phyloP scores from a whole-genome alignment of 2,329 filamentous ascomycete genomes.

The Neonectria neomacrospora region DNA sequence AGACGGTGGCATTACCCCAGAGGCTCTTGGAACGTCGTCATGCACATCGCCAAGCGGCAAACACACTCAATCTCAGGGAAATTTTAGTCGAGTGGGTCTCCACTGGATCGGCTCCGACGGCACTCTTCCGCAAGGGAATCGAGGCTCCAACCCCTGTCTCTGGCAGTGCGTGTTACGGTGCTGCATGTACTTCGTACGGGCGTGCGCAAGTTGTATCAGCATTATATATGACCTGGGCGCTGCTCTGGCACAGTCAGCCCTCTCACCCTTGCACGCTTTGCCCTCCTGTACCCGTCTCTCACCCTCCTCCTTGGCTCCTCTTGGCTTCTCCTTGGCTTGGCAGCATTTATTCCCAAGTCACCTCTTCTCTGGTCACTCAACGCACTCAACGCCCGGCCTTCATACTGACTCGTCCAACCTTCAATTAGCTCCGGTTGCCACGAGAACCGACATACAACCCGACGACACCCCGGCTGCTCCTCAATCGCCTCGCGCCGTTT shows the following conservation, averaged over 20 bases:
- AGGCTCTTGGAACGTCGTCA: constrained; percentile 38
- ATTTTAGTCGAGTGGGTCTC: constrained; percentile 46
- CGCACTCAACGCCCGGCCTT: background rate
- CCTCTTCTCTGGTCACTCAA: constrained; percentile 7
- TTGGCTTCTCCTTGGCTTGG: background rate
- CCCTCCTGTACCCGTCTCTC: constrained; percentile 1
- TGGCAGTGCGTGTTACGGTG: constrained; percentile 40
- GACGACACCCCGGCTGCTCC: constrained; percentile 22
- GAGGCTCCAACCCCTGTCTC: constrained; percentile 43
- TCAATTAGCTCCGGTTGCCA: constrained; percentile 29
- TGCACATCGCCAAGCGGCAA: constrained; percentile 49
- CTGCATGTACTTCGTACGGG: constrained; percentile 29
- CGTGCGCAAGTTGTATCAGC: constrained; percentile 37
- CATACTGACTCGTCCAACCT: constrained; percentile 27
- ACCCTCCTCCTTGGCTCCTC: constrained; percentile 9
- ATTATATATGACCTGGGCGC: constrained; percentile 42
- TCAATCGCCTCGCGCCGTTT: constrained; percentile 28
- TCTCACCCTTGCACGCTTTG: constrained; percentile 13
- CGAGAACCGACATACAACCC: constrained; percentile 25
- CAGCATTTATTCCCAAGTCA: constrained; percentile 7
- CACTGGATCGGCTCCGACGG: constrained; percentile 46
- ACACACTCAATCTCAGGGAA: constrained; percentile 45
- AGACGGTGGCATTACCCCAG: constrained; percentile 27
- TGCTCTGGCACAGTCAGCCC: constrained; percentile 22
- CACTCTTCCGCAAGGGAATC: constrained; percentile 43